phyloP scores from a whole-genome alignment of 2,329 filamentous ascomycete genomes.

The Neurospora crassa region DNA sequence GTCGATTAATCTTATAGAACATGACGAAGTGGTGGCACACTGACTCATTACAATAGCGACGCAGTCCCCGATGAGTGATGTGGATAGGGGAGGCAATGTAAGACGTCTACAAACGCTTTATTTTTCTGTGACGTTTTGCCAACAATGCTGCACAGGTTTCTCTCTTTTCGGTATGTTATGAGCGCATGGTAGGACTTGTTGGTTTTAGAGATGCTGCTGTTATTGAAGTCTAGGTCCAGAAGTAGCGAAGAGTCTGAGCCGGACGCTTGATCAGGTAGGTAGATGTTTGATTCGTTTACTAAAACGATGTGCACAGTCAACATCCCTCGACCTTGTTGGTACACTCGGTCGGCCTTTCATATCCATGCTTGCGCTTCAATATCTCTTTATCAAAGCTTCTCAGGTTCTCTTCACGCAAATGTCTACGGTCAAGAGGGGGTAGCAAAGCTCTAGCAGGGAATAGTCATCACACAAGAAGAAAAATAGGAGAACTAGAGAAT shows the following conservation, averaged over 20 bases:
- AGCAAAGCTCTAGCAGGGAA: not conserved
- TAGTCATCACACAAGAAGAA: not conserved
- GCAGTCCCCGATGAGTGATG: not conserved
- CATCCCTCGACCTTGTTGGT: not conserved
- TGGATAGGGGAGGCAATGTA: not conserved
- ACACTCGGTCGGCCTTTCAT: not conserved
- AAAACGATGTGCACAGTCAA: not conserved
- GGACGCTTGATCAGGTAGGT: not conserved
- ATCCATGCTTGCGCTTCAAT: not conserved
- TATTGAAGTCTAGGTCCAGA: not conserved
- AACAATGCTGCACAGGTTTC: not conserved
- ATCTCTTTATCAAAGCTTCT: not conserved
- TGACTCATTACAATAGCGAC: not conserved
- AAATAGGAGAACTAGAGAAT: not conserved
- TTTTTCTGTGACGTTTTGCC: not conserved
- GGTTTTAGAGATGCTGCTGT: not conserved
- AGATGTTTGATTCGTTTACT: not conserved
- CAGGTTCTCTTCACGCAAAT: not conserved
- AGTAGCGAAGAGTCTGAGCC: not conserved
- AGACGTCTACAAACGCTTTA: not conserved
- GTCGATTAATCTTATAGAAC: not conserved
- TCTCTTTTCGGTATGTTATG: not conserved
- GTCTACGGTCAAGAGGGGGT: not conserved
- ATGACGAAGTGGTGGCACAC: not conserved
- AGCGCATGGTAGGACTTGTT: not conserved